Evolutionary conservation across 2,329 filamentous ascomycete species (phyloP), one percentile per base, ranked within the genome.

Genomic region (Cercospora sesami): DNA sequence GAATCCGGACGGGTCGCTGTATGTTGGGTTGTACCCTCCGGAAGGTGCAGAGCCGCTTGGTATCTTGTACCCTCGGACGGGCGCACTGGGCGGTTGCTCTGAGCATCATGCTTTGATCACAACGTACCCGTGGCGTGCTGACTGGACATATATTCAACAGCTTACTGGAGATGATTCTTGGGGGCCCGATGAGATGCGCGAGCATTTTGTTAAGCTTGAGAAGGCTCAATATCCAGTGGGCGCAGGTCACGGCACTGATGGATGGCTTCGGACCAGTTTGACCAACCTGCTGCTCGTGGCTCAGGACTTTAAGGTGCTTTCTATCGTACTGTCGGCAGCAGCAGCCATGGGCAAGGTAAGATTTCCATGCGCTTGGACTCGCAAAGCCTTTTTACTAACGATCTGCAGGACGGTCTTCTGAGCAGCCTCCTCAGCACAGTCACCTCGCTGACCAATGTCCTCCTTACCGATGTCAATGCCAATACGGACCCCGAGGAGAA

Each of bases 151-250:
- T 71, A 85, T 90, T 66, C 84, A 83, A 2, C 76, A 78, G 12
- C 74, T 89, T 23, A 91, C 89, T 2, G 87, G 88, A 3, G 88
- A 91, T 71, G 71, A 77, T 2, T 86, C 85, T 0, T 90, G 88
- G 88, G 78, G 80, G 0, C 79, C 87, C 0, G 77, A 79, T 0
- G 86, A 86, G 67, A 89, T 90, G 87, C 81, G 86, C 68, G 78
- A 82, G 68, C 86, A 88, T 77, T 87, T 86, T 63, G 73, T 80
- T 58, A 81, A 81, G 68, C 72, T 89, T 60, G 87, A 90, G 76
- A 45, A 48, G 79, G 26, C 86, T 88, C 68, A 79, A 80, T 87
- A 89, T 75, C 80, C 73, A 64, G 79, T 66, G 39, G 68, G 75
- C 60, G 53, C 48, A 21, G 86, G 86, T 5, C 87, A 90, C 71